A percentile compares a stretch with the other conserved stretches of the same genome.
These are phyloP conservation scores for Boletus tylopilopsis DNA, from an alignment of 768 basidiomycete species.

Conservation along the genomic window DNA sequence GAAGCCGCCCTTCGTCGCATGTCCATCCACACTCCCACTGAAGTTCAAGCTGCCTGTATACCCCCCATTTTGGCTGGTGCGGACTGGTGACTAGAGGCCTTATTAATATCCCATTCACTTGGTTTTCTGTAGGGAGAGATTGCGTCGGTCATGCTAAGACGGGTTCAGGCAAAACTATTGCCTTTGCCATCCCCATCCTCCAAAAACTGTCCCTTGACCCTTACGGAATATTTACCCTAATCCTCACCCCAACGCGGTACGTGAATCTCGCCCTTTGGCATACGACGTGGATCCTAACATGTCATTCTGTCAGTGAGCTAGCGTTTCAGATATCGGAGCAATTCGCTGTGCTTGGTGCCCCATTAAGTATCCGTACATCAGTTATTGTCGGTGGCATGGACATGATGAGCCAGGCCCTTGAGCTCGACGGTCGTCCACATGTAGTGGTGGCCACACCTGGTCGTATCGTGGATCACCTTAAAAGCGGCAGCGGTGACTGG, in stretches of 20 bases:
- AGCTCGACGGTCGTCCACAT: slow-evolving; percentile 82
- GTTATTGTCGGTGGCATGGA: slow-evolving; percentile 99
- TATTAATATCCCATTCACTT: not conserved
- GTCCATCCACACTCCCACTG: slow-evolving; percentile 83
- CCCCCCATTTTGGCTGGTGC: slow-evolving; percentile 78
- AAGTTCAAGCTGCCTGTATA: slow-evolving; percentile 88
- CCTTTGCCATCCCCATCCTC: slow-evolving; percentile 93
- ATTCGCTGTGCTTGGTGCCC: slow-evolving; percentile 83
- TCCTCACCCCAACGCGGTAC: slow-evolving; percentile 93
- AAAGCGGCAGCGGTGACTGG: slow-evolving; percentile 75
- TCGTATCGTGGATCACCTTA: slow-evolving; percentile 85
- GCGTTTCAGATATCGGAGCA: slow-evolving; percentile 98
- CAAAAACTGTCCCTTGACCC: slow-evolving; percentile 87
- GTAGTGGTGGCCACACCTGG: slow-evolving; percentile 96
- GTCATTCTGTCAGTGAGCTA: slow-evolving; percentile 60
- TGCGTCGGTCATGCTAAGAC: slow-evolving; percentile 98
- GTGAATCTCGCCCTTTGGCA: slow-evolving; percentile 13
- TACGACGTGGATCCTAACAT: not conserved
- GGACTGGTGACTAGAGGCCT: not conserved
- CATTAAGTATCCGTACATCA: slow-evolving; percentile 77
- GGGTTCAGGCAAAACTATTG: slow-evolving; percentile 96
- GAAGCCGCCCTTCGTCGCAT: slow-evolving; percentile 67
- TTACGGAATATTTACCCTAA: slow-evolving; percentile 89
- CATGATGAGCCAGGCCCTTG: slow-evolving; percentile 90
- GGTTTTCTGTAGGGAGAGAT: slow-evolving; percentile 66